phyloP scores from a whole-genome alignment of 2,329 filamentous ascomycete species.

The Diaporthe sp. region DNA sequence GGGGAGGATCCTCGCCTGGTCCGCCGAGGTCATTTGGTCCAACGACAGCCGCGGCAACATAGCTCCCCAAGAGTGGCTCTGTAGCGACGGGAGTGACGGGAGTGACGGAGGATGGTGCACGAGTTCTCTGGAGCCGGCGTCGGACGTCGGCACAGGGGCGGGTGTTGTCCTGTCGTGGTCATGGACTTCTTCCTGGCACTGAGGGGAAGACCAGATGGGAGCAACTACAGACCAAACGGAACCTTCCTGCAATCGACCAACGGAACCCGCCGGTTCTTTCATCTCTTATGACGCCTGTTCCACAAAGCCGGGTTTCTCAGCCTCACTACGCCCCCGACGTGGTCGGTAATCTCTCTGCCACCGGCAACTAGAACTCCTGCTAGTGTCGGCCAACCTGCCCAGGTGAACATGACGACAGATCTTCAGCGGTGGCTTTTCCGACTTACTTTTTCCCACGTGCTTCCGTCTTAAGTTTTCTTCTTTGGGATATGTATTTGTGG shows the following conservation, averaged over 20 bases:
- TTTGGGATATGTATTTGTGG: not conserved
- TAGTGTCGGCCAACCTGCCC: not conserved
- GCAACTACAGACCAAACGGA: not conserved
- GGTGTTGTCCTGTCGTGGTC: not conserved
- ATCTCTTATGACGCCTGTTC: not conserved
- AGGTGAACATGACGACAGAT: not conserved
- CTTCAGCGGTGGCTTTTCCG: not conserved
- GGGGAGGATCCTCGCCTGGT: not conserved
- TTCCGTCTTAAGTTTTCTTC: not conserved
- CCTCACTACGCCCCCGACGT: not conserved
- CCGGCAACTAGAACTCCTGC: not conserved
- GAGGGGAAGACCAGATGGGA: not conserved
- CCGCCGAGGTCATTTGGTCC: constrained; percentile 1
- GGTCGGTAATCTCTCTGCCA: constrained; percentile 10
- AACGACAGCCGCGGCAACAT: not conserved
- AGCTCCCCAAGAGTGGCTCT: not conserved
- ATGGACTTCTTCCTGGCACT: constrained; percentile 13
- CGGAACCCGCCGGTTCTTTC: not conserved
- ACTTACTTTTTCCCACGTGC: not conserved
- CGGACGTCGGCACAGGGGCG: not conserved
- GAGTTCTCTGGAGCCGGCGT: not conserved
- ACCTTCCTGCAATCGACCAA: not conserved
- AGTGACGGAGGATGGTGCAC: not conserved
- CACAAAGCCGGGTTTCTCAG: not conserved
- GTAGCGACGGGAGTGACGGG: not conserved